Conservation (phyloP, 2,329 filamentous ascomycete species). For the Colletotrichum lindemuthianum region DNA sequence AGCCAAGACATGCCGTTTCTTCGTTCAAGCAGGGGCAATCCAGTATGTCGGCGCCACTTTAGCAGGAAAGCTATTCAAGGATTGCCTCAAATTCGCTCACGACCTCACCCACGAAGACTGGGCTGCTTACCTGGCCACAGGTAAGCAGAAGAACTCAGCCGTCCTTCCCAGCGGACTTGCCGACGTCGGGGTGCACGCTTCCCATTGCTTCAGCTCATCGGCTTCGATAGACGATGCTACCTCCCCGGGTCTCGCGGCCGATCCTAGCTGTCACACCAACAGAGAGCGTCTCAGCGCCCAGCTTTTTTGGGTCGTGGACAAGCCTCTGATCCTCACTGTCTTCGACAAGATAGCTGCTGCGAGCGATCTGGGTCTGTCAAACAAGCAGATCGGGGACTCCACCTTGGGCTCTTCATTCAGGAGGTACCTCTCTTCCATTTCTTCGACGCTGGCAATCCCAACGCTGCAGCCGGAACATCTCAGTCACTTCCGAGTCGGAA, state of each 20-base stretch:
- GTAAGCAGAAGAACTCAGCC: conserved; percentile 42
- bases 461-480: conserved; percentile 32
- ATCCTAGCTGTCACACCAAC: background rate
- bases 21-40: conserved; percentile 64
- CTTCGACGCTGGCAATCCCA: conserved; percentile 41
- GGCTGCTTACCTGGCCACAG: conserved; percentile 63
- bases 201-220: background rate
- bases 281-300: conserved; percentile 11
- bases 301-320: conserved; percentile 44
- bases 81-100: conserved; percentile 68
- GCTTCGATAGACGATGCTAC: background rate
- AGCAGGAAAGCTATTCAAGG: conserved; percentile 65
- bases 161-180: background rate
- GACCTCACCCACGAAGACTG: conserved; percentile 67
- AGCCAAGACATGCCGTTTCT: conserved; percentile 67
- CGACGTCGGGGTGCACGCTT: background rate
- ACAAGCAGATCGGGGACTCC: conserved; percentile 43
- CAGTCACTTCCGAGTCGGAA: conserved; percentile 33
- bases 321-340: conserved; percentile 44
- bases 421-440: conserved; percentile 47
- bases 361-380: conserved; percentile 44
- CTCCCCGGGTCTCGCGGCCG: background rate
- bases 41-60: conserved; percentile 67
- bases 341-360: conserved; percentile 48
- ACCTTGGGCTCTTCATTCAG: conserved; percentile 45